Conservation (phyloP, 2,329 filamentous ascomycete species). For the Sclerotinia subarctica region DNA sequence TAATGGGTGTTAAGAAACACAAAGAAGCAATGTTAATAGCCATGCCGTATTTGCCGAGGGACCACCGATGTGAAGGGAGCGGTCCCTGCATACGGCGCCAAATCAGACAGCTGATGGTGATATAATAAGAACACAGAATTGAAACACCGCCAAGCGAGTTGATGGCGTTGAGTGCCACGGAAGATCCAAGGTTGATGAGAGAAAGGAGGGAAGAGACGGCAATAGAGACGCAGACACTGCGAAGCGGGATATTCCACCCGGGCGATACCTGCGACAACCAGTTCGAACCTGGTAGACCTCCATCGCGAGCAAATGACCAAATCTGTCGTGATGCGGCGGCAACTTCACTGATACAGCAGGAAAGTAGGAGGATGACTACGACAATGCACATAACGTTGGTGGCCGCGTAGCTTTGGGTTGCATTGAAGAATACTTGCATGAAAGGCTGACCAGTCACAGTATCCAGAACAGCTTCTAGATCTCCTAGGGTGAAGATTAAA, state of each 20-base stretch:
- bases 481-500: conserved; percentile 41
- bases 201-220: conserved; percentile 21
- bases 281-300: conserved; percentile 42
- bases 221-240: conserved; percentile 24
- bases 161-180: conserved; percentile 50
- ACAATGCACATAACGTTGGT: conserved; percentile 47
- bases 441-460: conserved; percentile 38
- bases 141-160: conserved; percentile 48
- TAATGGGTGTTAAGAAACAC: conserved; percentile 42
- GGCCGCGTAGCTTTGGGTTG: conserved; percentile 37
- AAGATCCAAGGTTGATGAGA: conserved; percentile 49
- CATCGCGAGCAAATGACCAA: conserved; percentile 45
- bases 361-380: conserved; percentile 41
- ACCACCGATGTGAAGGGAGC: conserved; percentile 43
- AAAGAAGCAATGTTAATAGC: conserved; percentile 44
- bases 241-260: conserved; percentile 24
- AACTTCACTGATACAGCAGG: conserved; percentile 40
- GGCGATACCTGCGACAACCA: conserved; percentile 41
- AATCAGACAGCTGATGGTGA: conserved; percentile 43
- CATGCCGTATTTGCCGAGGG: conserved; percentile 43
- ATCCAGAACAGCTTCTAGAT: conserved; percentile 35
- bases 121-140: conserved; percentile 50
- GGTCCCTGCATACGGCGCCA: conserved; percentile 39
- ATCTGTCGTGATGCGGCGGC: conserved; percentile 40
- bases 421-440: conserved; percentile 37